Percentiles rank a stretch among this genome's conserved stretches.
Evolutionary conservation across 345 rosid species (phyloP).

Genomic region (Combretum micranthum): DNA sequence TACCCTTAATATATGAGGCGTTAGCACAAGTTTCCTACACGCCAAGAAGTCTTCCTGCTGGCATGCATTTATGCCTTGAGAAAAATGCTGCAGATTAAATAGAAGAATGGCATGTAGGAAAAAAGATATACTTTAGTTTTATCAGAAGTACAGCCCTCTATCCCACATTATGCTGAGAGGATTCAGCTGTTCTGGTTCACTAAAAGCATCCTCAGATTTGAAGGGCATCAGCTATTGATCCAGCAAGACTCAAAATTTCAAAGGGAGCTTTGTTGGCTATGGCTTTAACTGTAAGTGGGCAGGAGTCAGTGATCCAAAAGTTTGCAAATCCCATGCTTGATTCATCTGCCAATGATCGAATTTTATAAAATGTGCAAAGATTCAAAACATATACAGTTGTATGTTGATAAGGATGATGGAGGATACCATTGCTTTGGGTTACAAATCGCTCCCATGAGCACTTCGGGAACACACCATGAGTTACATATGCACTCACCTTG

Average conservation of each 20-base stretch:
- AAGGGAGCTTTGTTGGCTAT: slow-evolving; percentile 73
- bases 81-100: too few species aligned
- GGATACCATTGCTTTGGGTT: slow-evolving; percentile 49
- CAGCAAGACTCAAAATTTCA: slow-evolving; percentile 85
- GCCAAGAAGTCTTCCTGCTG: too few species aligned
- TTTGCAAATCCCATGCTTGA: slow-evolving; percentile 53
- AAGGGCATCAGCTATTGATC: slow-evolving; percentile 80
- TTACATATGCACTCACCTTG: slow-evolving; percentile 94
- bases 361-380: slow-evolving; percentile 3
- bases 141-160: background rate
- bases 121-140: too few species aligned
- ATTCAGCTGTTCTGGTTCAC: background rate
- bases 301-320: slow-evolving; percentile 98
- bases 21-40: too few species aligned
- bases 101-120: too few species aligned
- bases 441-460: slow-evolving; percentile 86
- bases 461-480: slow-evolving; percentile 95
- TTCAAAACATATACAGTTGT: background rate
- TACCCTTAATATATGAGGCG: too few species aligned
- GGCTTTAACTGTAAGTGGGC: slow-evolving; percentile 80
- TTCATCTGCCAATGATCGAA: slow-evolving; percentile 20
- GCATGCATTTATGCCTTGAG: too few species aligned
- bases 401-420: background rate
- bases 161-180: background rate
- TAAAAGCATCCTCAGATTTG: slow-evolving; percentile 43